Base-by-base conservation (phyloP, 2,329 filamentous ascomycete species). In the Aspergillus glaucus region DNA sequence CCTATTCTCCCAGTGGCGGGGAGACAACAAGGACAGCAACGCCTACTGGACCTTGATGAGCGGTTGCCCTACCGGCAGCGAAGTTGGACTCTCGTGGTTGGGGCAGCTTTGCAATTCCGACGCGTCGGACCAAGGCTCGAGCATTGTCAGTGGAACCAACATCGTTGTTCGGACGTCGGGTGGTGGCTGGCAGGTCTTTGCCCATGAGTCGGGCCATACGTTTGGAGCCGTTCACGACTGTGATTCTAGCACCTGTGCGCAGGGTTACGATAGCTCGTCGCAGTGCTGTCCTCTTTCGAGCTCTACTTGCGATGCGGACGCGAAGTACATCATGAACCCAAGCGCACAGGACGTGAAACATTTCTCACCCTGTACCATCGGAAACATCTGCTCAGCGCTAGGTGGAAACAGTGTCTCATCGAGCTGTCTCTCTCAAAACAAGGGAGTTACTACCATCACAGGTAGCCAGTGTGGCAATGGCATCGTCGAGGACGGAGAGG, bases 191-290 rank as follows among this genome's bases (percentile, higher is more conserved):
- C 34, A 36, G 14, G 87, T 97, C 50, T 88, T 97, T 69, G 92
- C 92, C 26, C 92, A 97, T 65, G 92, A 97, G 69, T 85, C 85
- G 3, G 92, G 91, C 1, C 92, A 97, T 67, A 97, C 90, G 0
- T 97, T 95, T 67, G 92, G 92, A 42, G 93, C 92, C 4, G 89
- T 96, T 8, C 93, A 98, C 69, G 93, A 98, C 69, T 98, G 93
- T 69, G 86, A 82, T 2, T 64, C 74, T 0, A 53, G 69, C n/a
- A 79, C 85, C 2, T 97, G 92, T 64, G 60, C 62, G 6, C 78
- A 88, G 50, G 76, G 80, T 17, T 80, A 81, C 1, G 78, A 84
- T 55, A 75, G 70, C 47, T 74, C 80, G 1, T 81, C 83, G 39
- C 79, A 83, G 63, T 98, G 93, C 68, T 98, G 93, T 60, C 93